Conservation (phyloP, 352 stramenopile species). For the Globisporangium nodosum region DNA sequence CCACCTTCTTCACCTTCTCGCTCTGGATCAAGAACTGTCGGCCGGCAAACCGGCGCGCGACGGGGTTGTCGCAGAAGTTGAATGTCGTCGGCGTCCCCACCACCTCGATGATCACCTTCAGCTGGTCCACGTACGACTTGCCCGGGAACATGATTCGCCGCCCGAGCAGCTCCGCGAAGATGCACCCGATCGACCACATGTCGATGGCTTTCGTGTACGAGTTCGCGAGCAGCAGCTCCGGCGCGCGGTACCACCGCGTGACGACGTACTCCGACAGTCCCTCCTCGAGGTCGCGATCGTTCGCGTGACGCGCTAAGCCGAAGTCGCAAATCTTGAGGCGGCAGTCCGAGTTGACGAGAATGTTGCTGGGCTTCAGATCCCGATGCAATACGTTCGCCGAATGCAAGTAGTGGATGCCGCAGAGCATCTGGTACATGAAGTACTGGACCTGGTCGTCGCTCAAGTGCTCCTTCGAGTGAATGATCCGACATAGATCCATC, state of each 20-base stretch:
- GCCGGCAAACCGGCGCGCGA: slow-evolving; percentile 73
- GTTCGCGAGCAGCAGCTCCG: slow-evolving; percentile 79
- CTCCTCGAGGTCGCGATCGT: slow-evolving; percentile 74
- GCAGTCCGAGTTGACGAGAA: slow-evolving; percentile 94
- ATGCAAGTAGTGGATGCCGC: slow-evolving; percentile 94
- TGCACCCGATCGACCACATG: slow-evolving; percentile 98
- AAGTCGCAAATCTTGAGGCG: slow-evolving; percentile 88
- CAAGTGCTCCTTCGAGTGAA: slow-evolving; percentile 86
- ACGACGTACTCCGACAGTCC: slow-evolving; percentile 92
- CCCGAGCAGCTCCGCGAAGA: slow-evolving; percentile 97
- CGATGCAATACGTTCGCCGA: slow-evolving; percentile 93
- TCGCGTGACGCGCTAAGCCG: slow-evolving; percentile 74
- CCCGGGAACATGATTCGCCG: slow-evolving; percentile 81
- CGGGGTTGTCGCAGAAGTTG: slow-evolving; percentile 83
- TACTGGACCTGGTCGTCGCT: slow-evolving; percentile 95
- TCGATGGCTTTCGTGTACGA: slow-evolving; percentile 87
- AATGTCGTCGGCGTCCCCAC: slow-evolving; percentile 82
- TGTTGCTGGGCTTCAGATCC: slow-evolving; percentile 97
- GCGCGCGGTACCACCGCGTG: slow-evolving; percentile 90
- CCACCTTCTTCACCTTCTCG: slow-evolving; percentile 60
- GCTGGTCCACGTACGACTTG: slow-evolving; percentile 83
- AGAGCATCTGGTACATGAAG: slow-evolving; percentile 95
- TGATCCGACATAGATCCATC: slow-evolving; percentile 91
- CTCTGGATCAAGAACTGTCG: slow-evolving; percentile 79
- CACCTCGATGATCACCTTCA: slow-evolving; percentile 85